phyloP scores from a whole-genome alignment of 2,329 filamentous ascomycete genomes.

The Diaporthe batatas region DNA sequence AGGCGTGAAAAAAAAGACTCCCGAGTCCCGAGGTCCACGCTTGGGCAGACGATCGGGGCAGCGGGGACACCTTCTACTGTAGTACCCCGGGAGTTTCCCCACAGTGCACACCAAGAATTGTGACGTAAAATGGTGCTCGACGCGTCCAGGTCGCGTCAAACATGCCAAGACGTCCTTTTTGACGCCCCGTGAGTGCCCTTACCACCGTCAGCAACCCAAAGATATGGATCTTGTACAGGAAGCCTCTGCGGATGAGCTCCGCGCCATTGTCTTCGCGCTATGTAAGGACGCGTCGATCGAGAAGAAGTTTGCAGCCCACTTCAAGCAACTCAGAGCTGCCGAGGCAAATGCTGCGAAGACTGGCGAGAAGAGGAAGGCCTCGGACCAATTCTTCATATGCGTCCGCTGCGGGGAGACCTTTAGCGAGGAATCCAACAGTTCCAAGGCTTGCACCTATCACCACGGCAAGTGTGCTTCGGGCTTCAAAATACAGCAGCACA shows the following conservation, averaged over 20 bases:
- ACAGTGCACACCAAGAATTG: background rate
- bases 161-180: background rate
- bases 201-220: background rate
- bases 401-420: background rate
- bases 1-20: background rate
- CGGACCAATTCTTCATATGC: background rate
- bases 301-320: background rate
- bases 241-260: constrained; percentile 4
- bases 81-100: background rate
- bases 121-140: background rate
- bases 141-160: background rate
- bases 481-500: too few species aligned
- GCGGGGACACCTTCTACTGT: too few species aligned
- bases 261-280: background rate
- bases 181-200: background rate
- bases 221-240: background rate
- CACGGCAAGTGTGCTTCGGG: background rate
- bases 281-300: background rate
- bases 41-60: background rate
- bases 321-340: background rate
- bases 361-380: background rate
- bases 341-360: background rate
- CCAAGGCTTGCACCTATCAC: constrained; percentile 8
- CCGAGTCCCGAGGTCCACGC: too few species aligned
- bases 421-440: constrained; percentile 6